A percentile compares a stretch with the other conserved stretches of the same genome.
Evolutionary conservation across 1,284 basidiomycete genomes (phyloP).

Genomic region (Rhodotorula sp.): DNA sequence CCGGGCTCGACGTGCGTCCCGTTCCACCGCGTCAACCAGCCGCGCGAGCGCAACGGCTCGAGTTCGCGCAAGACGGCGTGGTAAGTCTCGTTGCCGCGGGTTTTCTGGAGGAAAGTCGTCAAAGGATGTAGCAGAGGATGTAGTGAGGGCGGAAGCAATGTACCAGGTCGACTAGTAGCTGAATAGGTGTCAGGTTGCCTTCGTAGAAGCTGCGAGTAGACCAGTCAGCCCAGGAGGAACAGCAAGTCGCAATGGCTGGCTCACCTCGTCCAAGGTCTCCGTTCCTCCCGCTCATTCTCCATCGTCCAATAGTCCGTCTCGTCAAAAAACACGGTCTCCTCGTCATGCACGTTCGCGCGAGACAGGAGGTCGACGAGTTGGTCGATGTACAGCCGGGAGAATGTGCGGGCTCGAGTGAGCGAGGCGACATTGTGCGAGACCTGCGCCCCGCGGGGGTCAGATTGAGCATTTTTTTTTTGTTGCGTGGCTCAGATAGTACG

Average conservation of each 20-base stretch:
- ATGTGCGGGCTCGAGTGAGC: slow-evolving; percentile 40
- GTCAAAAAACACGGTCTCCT: slow-evolving; percentile 18
- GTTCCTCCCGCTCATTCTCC: slow-evolving; percentile 25
- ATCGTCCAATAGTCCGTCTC: slow-evolving; percentile 31
- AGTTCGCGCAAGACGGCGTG: slow-evolving; percentile 35
- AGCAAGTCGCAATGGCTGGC: background rate
- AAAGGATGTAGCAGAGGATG: too few relatives aligned
- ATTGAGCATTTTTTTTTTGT: too few relatives aligned
- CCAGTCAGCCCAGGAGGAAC: background rate
- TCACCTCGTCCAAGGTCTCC: slow-evolving; percentile 31
- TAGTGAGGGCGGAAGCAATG: too few relatives aligned
- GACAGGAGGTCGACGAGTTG: slow-evolving; percentile 40
- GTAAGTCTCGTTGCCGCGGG: slow-evolving; percentile 38
- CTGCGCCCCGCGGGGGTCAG: slow-evolving; percentile 1
- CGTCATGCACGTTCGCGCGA: slow-evolving; percentile 40
- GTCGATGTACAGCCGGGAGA: slow-evolving; percentile 36
- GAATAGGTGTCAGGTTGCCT: slow-evolving; percentile 36
- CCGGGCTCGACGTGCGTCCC: slow-evolving; percentile 19
- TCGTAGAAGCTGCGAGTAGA: slow-evolving; percentile 37
- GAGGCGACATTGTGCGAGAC: slow-evolving; percentile 40
- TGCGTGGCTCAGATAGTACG: too few relatives aligned
- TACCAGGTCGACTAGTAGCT: slow-evolving; percentile 42
- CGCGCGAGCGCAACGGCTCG: slow-evolving; percentile 31
- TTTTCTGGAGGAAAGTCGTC: slow-evolving; percentile 37
- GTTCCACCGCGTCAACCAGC: slow-evolving; percentile 40